Evolutionary conservation across 2,329 filamentous ascomycete species (phyloP).

Genomic region (Cladophialophora carrionii): DNA sequence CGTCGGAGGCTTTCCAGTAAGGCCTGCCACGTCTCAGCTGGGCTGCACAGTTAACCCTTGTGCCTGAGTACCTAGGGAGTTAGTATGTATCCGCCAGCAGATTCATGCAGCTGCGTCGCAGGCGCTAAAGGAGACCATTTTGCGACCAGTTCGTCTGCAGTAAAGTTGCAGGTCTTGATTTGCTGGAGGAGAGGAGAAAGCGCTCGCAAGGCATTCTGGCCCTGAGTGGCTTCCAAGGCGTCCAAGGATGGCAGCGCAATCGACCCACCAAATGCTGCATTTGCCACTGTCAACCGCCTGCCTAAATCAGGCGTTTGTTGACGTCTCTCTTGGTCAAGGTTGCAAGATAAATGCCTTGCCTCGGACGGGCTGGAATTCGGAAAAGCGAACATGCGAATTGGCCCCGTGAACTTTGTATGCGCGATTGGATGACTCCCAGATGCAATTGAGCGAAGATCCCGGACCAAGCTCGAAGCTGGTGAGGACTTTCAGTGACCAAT

Average conservation of each 20-base stretch:
- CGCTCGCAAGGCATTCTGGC: neutral
- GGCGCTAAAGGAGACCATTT: neutral
- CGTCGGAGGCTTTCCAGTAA: neutral
- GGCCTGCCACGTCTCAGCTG: neutral
- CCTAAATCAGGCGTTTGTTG: neutral
- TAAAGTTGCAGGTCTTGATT: neutral
- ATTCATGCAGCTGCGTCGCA: neutral
- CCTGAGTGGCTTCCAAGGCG: neutral
- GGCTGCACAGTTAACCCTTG: neutral
- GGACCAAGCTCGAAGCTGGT: neutral
- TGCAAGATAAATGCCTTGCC: neutral
- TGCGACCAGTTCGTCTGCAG: neutral
- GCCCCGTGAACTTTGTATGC: neutral
- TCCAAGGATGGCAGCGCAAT: neutral
- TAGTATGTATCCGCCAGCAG: neutral
- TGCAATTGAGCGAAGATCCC: neutral
- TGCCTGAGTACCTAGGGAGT: neutral
- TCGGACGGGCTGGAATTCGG: neutral
- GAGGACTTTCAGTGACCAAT: slow-evolving; percentile 1
- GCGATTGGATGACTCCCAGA: neutral
- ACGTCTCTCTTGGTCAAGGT: neutral
- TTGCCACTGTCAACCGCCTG: too few species aligned
- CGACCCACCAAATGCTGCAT: too few species aligned
- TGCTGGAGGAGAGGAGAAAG: too few species aligned
- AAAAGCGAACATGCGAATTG: neutral